Evolutionary conservation across 257 asterid species (phyloP), one percentile per base, ranked within the genome.

Genomic region (Cruciata laevipes): DNA sequence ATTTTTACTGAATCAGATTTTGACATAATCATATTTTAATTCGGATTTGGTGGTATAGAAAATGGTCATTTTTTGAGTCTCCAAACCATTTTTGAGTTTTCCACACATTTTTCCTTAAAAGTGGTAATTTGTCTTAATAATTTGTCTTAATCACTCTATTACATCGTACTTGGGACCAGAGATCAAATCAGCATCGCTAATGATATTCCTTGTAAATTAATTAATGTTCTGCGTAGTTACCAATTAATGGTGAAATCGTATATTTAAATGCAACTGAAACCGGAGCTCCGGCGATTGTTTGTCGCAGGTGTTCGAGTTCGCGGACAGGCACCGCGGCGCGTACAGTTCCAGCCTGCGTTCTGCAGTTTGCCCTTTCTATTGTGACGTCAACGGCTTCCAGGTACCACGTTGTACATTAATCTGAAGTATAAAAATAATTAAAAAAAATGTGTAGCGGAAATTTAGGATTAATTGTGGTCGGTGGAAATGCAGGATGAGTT

Each of bases 321-420:
- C 95, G 10, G 92, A 91, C 85, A 86, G 76, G 69, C 91, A 91
- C 83, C 83, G 97, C 31, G 97, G 97, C 37, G 86, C 93, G 33
- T 91, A 91, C 69, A 88, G 96, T 78, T 75, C 86, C 66, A 91
- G 94, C 80, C 81, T 91, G 67, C 75, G 8, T 27, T 67, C 68
- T 49, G 96, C 95, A 6, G 97, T 83, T 53, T 91, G 97, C 83
- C 97, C 97, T 40, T 91, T 88, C 69, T 91, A 91, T 79, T 91
- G 97, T 62, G 97, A 88, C 51, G 81, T 78, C 69, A 80, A 88
- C 75, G 97, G 97, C 33, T 91, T 82, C 83, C 91, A 91, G 95
- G 96, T 87, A 78, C 32, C 7, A 42, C 51, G 12, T 40, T 44
- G n/a, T 4, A 16, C 23, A 32, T 20, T 16, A 2, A 18, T 20